Percentiles rank a stretch among this genome's conserved stretches.
Conservation (phyloP, 2,329 filamentous ascomycete species). For the Gnomoniopsis sp. region DNA sequence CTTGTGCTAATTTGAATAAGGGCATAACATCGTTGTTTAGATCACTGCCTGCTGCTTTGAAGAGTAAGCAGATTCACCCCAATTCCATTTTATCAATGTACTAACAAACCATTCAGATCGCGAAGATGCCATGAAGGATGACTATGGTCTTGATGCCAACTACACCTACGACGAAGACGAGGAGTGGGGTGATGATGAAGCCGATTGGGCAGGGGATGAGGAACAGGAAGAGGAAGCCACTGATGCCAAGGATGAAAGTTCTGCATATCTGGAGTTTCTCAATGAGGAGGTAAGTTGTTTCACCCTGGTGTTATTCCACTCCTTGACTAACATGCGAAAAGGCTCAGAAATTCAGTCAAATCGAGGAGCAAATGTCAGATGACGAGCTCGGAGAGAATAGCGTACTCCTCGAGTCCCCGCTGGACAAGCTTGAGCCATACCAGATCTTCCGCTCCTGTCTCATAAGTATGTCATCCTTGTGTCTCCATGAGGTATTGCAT, state of each 20-base stretch:
- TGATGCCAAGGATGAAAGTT: conserved; percentile 84
- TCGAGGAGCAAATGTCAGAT: conserved; percentile 66
- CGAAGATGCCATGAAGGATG: conserved; percentile 87
- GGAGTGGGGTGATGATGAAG: conserved; percentile 78
- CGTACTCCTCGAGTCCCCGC: conserved; percentile 84
- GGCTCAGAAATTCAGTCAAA: conserved; percentile 79
- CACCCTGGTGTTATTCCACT: not conserved
- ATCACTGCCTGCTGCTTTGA: conserved; percentile 80
- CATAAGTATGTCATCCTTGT: conserved; percentile 61
- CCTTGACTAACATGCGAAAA: conserved; percentile 33
- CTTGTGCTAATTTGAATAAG: conserved; percentile 20
- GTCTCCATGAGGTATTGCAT: not conserved
- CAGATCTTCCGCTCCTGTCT: conserved; percentile 80
- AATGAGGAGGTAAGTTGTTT: conserved; percentile 70
- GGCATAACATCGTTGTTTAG: conserved; percentile 91
- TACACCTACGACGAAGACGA: conserved; percentile 71
- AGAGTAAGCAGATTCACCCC: conserved; percentile 54
- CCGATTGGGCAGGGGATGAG: conserved; percentile 74
- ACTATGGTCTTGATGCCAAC: conserved; percentile 67
- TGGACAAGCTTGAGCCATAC: conserved; percentile 95
- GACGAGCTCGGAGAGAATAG: conserved; percentile 93
- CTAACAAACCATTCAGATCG: conserved; percentile 58
- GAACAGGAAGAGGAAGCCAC: conserved; percentile 61
- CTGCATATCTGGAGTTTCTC: conserved; percentile 92
- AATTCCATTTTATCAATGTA: not conserved